Evolutionary conservation across 129 eudicot genomes (phyloP).

Genomic region (Glebionis coronaria): DNA sequence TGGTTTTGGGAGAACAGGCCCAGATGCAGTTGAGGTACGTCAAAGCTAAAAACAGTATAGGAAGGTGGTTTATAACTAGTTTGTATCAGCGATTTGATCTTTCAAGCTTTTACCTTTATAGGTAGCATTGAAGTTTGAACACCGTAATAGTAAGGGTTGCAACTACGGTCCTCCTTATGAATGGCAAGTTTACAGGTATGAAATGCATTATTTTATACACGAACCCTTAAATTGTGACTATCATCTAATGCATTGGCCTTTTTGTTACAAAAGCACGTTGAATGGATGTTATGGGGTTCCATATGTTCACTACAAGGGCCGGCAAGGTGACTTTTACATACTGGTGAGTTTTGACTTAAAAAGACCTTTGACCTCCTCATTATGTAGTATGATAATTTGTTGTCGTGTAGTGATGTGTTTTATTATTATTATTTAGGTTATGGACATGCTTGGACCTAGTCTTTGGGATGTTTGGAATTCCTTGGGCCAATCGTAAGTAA

Average conservation of each 20-base stretch:
- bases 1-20: conserved; percentile 75
- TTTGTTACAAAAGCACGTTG: conserved; percentile 44
- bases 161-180: conserved; percentile 98
- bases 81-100: conserved; percentile 4
- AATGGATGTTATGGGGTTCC: conserved; percentile 99
- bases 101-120: conserved; percentile 9
- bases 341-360: conserved; percentile 55
- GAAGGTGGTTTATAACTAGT: neutral
- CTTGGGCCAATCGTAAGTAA: conserved; percentile 95
- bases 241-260: conserved; percentile 20
- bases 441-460: conserved; percentile 99
- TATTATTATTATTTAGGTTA: conserved; percentile 53
- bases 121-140: conserved; percentile 98
- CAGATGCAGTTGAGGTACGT: conserved; percentile 94
- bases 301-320: conserved; percentile 90
- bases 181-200: conserved; percentile 99
- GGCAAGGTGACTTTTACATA: conserved; percentile 96
- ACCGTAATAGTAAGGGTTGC: conserved; percentile 98
- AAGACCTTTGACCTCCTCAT: conserved; percentile 4
- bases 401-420: neutral
- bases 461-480: conserved; percentile 99
- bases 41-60: conserved; percentile 11
- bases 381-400: neutral
- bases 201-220: neutral
- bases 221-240: conserved; percentile 6